A percentile compares a stretch with the other conserved stretches of the same genome.
Evolutionary conservation across 768 basidiomycete genomes (phyloP).

Genomic region (Amyloporia xantha): DNA sequence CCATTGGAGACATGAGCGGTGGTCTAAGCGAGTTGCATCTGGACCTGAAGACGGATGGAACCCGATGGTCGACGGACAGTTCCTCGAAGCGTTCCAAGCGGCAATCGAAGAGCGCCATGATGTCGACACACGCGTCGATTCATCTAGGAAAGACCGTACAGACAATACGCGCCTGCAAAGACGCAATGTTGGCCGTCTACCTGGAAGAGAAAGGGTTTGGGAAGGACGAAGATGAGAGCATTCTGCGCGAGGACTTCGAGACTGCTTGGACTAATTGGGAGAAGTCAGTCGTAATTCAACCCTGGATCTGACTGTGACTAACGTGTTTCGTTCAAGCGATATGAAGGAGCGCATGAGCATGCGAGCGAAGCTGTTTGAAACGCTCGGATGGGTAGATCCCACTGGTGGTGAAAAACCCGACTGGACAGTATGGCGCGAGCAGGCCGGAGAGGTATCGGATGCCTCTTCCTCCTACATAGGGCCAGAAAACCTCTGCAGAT

Average conservation of each 20-base stretch:
- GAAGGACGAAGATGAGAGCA: constrained; percentile 8
- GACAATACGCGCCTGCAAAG: constrained; percentile 57
- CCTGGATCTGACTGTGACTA: constrained; percentile 2
- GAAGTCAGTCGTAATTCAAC: constrained; percentile 37
- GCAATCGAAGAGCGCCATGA: constrained; percentile 20
- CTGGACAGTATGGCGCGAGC: constrained; percentile 16
- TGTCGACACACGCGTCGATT: constrained; percentile 50
- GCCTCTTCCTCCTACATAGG: background rate
- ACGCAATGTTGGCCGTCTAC: constrained; percentile 64
- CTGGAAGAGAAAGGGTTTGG: constrained; percentile 34
- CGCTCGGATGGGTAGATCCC: constrained; percentile 48
- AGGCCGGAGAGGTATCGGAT: constrained; percentile 2
- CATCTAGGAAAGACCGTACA: constrained; percentile 57
- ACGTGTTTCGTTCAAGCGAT: constrained; percentile 39
- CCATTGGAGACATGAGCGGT: background rate
- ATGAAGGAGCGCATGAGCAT: constrained; percentile 70
- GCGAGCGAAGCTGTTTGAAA: constrained; percentile 39
- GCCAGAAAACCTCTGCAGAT: constrained; percentile 19
- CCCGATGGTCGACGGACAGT: constrained; percentile 5
- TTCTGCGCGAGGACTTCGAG: constrained; percentile 53
- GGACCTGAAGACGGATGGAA: constrained; percentile 7
- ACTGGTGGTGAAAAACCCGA: constrained; percentile 10
- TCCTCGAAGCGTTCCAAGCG: constrained; percentile 6
- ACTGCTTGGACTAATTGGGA: constrained; percentile 65
- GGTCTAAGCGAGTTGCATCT: constrained; percentile 2